Percentiles rank a stretch among this genome's conserved stretches.
Evolutionary conservation across 352 stramenopile species (phyloP).

Genomic region (Thalassiosira exigua): DNA sequence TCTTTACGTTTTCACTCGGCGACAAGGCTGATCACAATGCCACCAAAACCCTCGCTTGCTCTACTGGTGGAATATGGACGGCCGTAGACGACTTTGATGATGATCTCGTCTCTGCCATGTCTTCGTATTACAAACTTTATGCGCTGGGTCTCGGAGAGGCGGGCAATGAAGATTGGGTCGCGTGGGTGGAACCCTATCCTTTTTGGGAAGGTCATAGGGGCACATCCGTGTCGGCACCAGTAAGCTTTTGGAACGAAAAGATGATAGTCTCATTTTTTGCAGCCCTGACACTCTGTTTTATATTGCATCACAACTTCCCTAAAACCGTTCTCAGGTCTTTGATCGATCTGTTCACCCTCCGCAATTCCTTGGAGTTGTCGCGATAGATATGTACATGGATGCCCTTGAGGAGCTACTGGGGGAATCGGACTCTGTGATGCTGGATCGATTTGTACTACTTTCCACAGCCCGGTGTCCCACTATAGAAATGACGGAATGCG

Average conservation of each 20-base stretch:
- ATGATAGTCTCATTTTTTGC: too few species aligned
- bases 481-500: slow-evolving; percentile 41
- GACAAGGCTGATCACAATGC: slow-evolving; percentile 33
- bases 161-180: slow-evolving; percentile 58
- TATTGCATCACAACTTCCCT: too few species aligned
- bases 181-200: slow-evolving; percentile 41
- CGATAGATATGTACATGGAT: slow-evolving; percentile 53
- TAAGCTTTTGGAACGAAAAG: too few species aligned
- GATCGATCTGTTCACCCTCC: slow-evolving; percentile 45
- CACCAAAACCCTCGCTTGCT: slow-evolving; percentile 59
- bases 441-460: slow-evolving; percentile 33
- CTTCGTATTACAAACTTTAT: slow-evolving; percentile 66
- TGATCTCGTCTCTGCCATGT: slow-evolving; percentile 53
- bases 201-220: slow-evolving; percentile 24
- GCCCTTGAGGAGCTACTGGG: slow-evolving; percentile 47
- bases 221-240: slow-evolving; percentile 62
- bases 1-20: slow-evolving; percentile 64
- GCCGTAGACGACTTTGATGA: slow-evolving; percentile 35
- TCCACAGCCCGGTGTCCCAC: slow-evolving; percentile 52
- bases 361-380: slow-evolving; percentile 55
- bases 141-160: slow-evolving; percentile 47
- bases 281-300: too few species aligned
- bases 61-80: slow-evolving; percentile 58
- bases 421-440: slow-evolving; percentile 35
- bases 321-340: too few species aligned